Evolutionary conservation across 75 land plant species (phyloP), one percentile per base, ranked within the genome.

Genomic region (Picea sitchensis): DNA sequence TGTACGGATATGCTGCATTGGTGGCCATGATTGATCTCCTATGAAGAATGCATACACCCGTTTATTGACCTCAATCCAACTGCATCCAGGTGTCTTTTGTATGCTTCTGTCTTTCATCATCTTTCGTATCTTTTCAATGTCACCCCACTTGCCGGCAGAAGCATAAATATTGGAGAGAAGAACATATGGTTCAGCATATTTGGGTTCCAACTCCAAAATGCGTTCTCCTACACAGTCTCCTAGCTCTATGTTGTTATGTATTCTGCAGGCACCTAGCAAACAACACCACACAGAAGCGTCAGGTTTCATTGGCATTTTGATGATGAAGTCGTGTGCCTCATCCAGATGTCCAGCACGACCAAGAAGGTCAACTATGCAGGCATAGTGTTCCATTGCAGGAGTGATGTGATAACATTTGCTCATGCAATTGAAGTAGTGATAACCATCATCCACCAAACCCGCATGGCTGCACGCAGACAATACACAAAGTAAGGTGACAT

Each of bases 381-480:
- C 21, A 23, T 62, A 62, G 23, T 62, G 64, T 62, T 62, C 64
- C 20, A 62, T 21, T 20, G 21, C 23, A 62, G 64, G 64, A 20
- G 23, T 20, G 64, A 62, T 62, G 64, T 62, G 20, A 23, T 62
- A 62, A 23, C 23, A 20, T 62, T 21, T 62, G 23, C 21, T 62
- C 64, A 62, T 62, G 64, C 21, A 20, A 20, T 62, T 6, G 23
- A 62, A 62, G 23, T 20, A 62, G 23, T 21, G 23, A 20, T 6
- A 20, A 62, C 21, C 64, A 8, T 62, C 64, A 62, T 62, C 21
- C 20, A 62, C 64, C 7, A 62, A 23, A 20, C 64, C 64, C 23
- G 64, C 64, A 62, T 62, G 64, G 23, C 21, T 20, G 64, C 64
- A 62, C 20, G 64, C 64, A 62, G 64, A 62, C 64, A 62, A 62